These are phyloP conservation scores for Flaveria brownii DNA, from an alignment of 129 eudicot genomes.

Conservation along the genomic window DNA sequence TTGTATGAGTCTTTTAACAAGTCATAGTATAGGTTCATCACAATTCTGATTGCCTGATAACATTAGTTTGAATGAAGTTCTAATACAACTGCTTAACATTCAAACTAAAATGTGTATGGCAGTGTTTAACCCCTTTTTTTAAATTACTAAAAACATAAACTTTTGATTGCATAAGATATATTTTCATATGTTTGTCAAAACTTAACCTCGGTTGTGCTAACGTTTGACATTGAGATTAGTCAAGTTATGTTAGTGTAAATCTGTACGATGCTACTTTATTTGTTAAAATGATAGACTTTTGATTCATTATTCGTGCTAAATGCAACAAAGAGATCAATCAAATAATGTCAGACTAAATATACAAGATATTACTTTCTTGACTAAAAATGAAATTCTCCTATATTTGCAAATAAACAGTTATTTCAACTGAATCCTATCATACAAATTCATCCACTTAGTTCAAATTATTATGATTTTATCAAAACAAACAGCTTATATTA, in stretches of 20 bases:
- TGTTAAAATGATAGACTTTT: background rate
- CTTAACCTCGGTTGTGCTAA: background rate
- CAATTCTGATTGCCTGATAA: background rate
- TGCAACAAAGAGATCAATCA: background rate
- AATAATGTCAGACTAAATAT: background rate
- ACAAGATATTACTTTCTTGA: background rate
- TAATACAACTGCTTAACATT: background rate
- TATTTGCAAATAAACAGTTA: background rate
- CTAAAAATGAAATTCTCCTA: background rate
- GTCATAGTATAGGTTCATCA: background rate
- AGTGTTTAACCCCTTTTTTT: background rate
- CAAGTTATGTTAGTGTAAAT: background rate
- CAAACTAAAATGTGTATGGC: background rate
- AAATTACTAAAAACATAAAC: background rate
- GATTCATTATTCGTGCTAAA: background rate
- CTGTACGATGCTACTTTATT: too few relatives aligned
- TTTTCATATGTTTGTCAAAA: background rate
- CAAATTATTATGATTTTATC: background rate
- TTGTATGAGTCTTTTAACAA: background rate
- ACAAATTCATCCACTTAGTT: background rate
- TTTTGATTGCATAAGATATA: background rate
- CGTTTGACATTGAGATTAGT: background rate
- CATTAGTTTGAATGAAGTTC: background rate
- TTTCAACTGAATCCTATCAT: background rate
- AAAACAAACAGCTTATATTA: background rate